A percentile compares a stretch with the other conserved stretches of the same genome.
phyloP scores from a whole-genome alignment of 202 grass and related monocot species.

The Carex sylvatica region DNA sequence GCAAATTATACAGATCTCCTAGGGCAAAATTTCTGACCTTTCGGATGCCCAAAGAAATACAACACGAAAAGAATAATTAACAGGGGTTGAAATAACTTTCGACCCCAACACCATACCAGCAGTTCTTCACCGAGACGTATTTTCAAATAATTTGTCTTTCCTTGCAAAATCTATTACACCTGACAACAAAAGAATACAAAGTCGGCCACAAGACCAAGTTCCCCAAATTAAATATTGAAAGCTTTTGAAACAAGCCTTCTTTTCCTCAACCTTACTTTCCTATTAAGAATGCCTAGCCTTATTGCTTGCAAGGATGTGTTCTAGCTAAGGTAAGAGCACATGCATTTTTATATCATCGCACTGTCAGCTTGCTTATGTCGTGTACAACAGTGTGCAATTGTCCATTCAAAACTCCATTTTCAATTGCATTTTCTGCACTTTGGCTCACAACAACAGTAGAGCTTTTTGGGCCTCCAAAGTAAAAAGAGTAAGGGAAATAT shows the following conservation, averaged over 20 bases:
- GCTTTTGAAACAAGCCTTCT: conserved; percentile 29
- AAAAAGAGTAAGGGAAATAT: conserved; percentile 89
- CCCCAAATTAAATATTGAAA: conserved; percentile 36
- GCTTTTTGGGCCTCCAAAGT: conserved; percentile 71
- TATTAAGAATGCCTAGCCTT: conserved; percentile 28
- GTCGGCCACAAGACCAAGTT: conserved; percentile 7
- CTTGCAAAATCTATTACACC: conserved; percentile 47
- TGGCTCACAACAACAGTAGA: conserved; percentile 28
- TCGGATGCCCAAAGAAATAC: conserved; percentile 33
- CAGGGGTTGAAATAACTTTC: conserved; percentile 41
- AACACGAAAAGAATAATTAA: conserved; percentile 43
- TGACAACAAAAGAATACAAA: conserved; percentile 27
- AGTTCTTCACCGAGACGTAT: conserved; percentile 29
- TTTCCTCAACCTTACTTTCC: conserved; percentile 23
- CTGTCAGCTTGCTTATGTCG: conserved; percentile 62
- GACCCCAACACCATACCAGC: conserved; percentile 24
- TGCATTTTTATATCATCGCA: conserved; percentile 46
- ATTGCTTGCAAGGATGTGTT: conserved; percentile 28
- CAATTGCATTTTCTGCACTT: conserved; percentile 43
- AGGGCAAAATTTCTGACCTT: conserved; percentile 59
- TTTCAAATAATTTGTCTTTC: conserved; percentile 46
- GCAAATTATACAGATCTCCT: conserved; percentile 50
- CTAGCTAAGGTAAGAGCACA: conserved; percentile 31
- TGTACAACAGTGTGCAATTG: conserved; percentile 53
- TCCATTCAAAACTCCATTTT: conserved; percentile 92